Evolutionary conservation across 768 basidiomycete species (phyloP), one percentile per base, ranked within the genome.

Genomic region (Tylopilus rubrobrunneus): DNA sequence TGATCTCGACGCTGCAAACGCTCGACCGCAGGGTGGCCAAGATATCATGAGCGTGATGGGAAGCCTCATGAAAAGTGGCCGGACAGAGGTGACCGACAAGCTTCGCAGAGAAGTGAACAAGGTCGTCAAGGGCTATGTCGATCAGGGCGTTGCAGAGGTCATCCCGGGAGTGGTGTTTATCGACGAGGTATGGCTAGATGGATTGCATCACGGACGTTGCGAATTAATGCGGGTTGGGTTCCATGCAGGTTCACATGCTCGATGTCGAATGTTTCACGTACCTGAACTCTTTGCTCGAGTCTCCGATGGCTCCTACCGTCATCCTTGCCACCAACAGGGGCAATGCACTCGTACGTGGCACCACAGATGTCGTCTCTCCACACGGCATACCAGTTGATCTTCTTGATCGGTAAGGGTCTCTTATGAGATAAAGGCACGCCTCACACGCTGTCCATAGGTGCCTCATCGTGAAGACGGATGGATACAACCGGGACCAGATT

Each of bases 11-110:
- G 90, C 92, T 40, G 96, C 96, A 4, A 99, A 99, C 68, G 95
- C 94, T 5, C 82, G 93, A 27, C 96, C 96, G 12, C 92, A 91
- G 66, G 90, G 97, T 19, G 95, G 96, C 2, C 96, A 98, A 71
- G 96, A 98, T 62, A 97, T 98, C 69, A 98, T 98, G 95, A 90
- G 88, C 66, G 93, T 98, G 28, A 98, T 99, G 96, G 87, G 84
- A 7, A 87, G 76, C 61, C 77, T 98, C 15, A 91, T 97, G 58
- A 96, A 93, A 71, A 92, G 86, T 37, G 87, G 92, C 14, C 76
- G 96, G 60, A 98, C 96, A 14, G 97, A 98, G 68, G 88, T 99
- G 6, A 98, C 96, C 37, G 97, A 98, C 65, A 98, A 99, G 71
- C 78, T 99, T 47, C 78, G 96, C 52, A 78, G 85, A 57, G 96